Evolutionary conservation across 2,329 filamentous ascomycete species (phyloP).

Genomic region (Monilinia polystroma): DNA sequence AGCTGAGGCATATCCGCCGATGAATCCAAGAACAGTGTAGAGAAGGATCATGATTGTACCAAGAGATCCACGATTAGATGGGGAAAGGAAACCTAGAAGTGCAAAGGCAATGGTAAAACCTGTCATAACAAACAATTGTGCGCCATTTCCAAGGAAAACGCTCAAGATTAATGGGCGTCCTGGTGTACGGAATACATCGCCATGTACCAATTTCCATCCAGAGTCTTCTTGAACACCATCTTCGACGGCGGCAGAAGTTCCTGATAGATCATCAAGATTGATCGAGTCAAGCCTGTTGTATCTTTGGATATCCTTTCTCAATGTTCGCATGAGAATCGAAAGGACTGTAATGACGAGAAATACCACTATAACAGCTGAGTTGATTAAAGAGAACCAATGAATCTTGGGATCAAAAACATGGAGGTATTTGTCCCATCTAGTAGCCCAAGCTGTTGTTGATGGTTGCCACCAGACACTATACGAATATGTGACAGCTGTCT

Average conservation of each 20-base stretch:
- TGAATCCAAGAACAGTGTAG: constrained; percentile 88
- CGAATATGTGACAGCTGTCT: constrained; percentile 75
- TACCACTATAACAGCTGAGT: constrained; percentile 90
- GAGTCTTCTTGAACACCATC: constrained; percentile 97
- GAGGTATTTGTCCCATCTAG: constrained; percentile 97
- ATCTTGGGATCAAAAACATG: constrained; percentile 98
- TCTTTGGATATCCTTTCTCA: constrained; percentile 92
- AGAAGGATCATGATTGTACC: constrained; percentile 91
- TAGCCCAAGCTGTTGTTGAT: constrained; percentile 88
- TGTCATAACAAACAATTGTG: constrained; percentile 96
- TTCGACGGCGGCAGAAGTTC: constrained; percentile 72
- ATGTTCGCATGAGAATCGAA: constrained; percentile 83
- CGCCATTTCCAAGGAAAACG: constrained; percentile 86
- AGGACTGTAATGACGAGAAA: constrained; percentile 89
- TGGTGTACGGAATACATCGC: constrained; percentile 92
- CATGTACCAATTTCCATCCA: constrained; percentile 97
- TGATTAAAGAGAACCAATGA: constrained; percentile 98
- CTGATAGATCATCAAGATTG: constrained; percentile 83
- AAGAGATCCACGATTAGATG: constrained; percentile 90
- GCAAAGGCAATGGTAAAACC: constrained; percentile 92
- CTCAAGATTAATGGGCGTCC: constrained; percentile 80
- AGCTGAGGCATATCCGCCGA: constrained; percentile 87
- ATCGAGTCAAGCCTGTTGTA: constrained; percentile 95
- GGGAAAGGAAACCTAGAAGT: constrained; percentile 89
- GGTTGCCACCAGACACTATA: constrained; percentile 90